Evolutionary conservation across 2,329 filamentous ascomycete genomes (phyloP).

Genomic region (Penicillium sp.): DNA sequence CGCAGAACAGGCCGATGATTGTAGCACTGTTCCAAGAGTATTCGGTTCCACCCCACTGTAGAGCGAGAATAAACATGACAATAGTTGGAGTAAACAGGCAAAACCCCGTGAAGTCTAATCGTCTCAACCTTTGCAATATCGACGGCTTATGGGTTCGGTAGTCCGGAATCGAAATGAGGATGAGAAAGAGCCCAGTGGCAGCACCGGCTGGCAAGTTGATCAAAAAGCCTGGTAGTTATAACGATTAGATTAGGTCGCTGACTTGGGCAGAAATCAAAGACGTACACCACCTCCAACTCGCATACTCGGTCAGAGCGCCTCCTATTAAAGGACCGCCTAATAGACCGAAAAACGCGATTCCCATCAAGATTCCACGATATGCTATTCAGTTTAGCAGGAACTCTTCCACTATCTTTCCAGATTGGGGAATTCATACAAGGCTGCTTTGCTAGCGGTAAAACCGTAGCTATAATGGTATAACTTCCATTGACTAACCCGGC

Average conservation of each 20-base stretch:
- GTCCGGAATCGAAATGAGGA: slow-evolving; percentile 17
- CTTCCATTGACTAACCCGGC: neutral
- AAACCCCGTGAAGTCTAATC: slow-evolving; percentile 43
- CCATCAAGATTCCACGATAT: neutral
- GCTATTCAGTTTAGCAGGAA: neutral
- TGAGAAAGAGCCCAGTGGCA: neutral
- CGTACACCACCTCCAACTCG: neutral
- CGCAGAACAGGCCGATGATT: slow-evolving; percentile 46
- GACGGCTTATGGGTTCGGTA: neutral
- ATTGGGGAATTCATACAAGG: neutral
- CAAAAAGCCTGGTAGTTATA: neutral
- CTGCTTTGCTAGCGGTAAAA: neutral
- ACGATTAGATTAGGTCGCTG: neutral
- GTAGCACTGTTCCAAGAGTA: slow-evolving; percentile 35
- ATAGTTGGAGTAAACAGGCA: slow-evolving; percentile 36
- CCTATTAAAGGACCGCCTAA: neutral
- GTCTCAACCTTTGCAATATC: neutral
- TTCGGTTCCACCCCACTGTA: slow-evolving; percentile 43
- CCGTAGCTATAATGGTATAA: neutral
- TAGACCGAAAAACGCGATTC: neutral
- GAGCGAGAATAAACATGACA: slow-evolving; percentile 42
- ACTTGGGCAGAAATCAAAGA: no score
- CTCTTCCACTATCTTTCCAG: no score
- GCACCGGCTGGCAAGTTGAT: neutral
- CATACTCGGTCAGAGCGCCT: neutral